Evolutionary conservation across 2,329 filamentous ascomycete species (phyloP), one percentile per base, ranked within the genome.

Genomic region (Blastomyces emzantsi): DNA sequence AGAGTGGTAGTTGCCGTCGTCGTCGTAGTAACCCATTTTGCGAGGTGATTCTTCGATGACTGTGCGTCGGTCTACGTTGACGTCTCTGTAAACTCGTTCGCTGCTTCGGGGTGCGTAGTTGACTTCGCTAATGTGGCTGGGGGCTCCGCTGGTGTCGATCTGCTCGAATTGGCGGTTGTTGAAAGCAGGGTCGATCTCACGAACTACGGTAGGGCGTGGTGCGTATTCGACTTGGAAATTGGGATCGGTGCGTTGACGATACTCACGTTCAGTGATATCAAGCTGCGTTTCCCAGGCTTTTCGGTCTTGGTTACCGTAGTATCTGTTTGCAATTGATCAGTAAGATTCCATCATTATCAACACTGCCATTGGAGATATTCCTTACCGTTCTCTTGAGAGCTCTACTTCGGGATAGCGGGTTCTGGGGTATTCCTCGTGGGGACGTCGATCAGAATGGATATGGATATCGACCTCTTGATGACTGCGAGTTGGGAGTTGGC

Each of bases 21-120:
- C 85, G 85, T 89, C 87, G 86, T 89, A 89, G 81, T 89, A 90
- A 82, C 87, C 87, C 87, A 90, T 90, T 74, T 87, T 86, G 82
- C 77, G 78, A 74, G 77, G 75, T 70, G 78, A 75, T 69, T 77
- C 72, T 73, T 84, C 82, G 73, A 81, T 77, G 73, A 82, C 83
- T 70, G 80, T 77, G 65, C 76, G 72, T 67, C 74, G 73, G 67
- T 81, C 75, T 77, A 82, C 79, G 74, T 79, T 79, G 71, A 84
- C 78, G 71, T 83, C 74, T 69, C 75, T 70, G 68, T 73, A 73
- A 60, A 72, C 70, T 45, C 41, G 59, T 43, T 58, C 17, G 57
- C 62, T 61, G 39, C 43, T 17, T 52, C 11, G 15, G 59, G 57
- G 60, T 62, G 65, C 62, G 64, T 64, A 67, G 36, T 70, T 66